Conservation (phyloP, 2,329 filamentous ascomycete species). For the Ascochyta lentis region DNA sequence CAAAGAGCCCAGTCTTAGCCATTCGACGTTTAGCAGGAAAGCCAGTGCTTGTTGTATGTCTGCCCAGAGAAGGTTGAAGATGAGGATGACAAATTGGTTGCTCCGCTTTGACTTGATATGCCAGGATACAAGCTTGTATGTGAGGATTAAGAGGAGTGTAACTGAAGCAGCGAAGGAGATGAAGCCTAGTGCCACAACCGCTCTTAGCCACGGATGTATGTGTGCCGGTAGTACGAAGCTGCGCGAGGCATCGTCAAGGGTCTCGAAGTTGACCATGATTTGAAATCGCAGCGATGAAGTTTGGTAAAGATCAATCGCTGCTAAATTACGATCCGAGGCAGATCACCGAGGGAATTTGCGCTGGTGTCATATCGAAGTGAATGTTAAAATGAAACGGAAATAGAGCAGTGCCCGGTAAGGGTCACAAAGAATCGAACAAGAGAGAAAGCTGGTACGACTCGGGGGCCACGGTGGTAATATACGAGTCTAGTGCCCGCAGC, state of each 20-base stretch:
- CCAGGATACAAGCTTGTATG: constrained; percentile 55
- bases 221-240: constrained; percentile 44
- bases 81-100: constrained; percentile 73
- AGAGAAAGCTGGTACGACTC: constrained; percentile 5
- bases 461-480: constrained; percentile 35
- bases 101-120: constrained; percentile 44
- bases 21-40: constrained; percentile 68
- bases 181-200: constrained; percentile 55
- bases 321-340: constrained; percentile 22
- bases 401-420: not conserved
- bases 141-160: constrained; percentile 53
- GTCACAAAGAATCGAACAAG: constrained; percentile 9
- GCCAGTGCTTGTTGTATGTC: constrained; percentile 71
- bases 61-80: constrained; percentile 72
- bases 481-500: constrained; percentile 19
- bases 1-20: constrained; percentile 63
- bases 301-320: not conserved
- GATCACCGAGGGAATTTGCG: constrained; percentile 12
- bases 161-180: constrained; percentile 56
- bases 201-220: constrained; percentile 52
- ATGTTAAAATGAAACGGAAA: not conserved
- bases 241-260: constrained; percentile 35
- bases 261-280: constrained; percentile 30
- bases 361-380: constrained; percentile 28
- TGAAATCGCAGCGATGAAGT: not conserved